These are phyloP conservation scores for Aureobasidium leucospermi DNA, from an alignment of 2,329 filamentous ascomycete species.

Conservation along the genomic window DNA sequence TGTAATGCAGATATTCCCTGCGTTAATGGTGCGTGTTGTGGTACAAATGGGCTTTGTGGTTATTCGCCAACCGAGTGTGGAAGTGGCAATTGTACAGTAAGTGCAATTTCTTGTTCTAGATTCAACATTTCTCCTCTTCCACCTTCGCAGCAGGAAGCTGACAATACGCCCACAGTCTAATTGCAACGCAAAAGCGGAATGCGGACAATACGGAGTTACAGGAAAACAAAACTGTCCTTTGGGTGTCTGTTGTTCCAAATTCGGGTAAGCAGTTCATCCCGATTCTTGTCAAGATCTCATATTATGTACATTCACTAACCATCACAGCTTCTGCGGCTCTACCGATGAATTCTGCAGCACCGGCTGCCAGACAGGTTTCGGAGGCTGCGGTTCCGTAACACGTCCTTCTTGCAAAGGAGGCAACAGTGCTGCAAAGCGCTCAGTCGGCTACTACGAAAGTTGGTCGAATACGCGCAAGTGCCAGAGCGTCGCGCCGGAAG, in stretches of 20 bases:
- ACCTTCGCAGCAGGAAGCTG: too few species aligned
- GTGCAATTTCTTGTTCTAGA: too few species aligned
- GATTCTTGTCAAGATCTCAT: background rate
- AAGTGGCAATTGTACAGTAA: slow-evolving; percentile 1
- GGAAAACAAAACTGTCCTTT: slow-evolving; percentile 16
- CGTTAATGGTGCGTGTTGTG: slow-evolving; percentile 7
- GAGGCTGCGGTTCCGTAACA: background rate
- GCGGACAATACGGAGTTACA: slow-evolving; percentile 10
- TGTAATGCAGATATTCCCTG: slow-evolving; percentile 3
- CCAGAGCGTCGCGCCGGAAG: slow-evolving; percentile 8
- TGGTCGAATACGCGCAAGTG: slow-evolving; percentile 16
- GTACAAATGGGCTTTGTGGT: background rate
- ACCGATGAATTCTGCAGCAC: slow-evolving; percentile 16
- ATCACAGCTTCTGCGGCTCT: background rate
- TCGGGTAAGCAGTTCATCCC: slow-evolving; percentile 11
- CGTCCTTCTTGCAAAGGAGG: background rate
- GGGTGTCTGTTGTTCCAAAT: slow-evolving; percentile 18
- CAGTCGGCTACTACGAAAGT: slow-evolving; percentile 19
- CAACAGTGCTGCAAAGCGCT: background rate
- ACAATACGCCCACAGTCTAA: background rate
- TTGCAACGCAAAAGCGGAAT: slow-evolving; percentile 17
- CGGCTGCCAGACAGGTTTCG: slow-evolving; percentile 13
- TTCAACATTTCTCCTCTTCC: too few species aligned
- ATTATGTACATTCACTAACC: background rate
- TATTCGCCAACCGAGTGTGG: slow-evolving; percentile 14